Evolutionary conservation across 1,284 basidiomycete genomes (phyloP), one percentile per base, ranked within the genome.

Genomic region (Pascua sp.): DNA sequence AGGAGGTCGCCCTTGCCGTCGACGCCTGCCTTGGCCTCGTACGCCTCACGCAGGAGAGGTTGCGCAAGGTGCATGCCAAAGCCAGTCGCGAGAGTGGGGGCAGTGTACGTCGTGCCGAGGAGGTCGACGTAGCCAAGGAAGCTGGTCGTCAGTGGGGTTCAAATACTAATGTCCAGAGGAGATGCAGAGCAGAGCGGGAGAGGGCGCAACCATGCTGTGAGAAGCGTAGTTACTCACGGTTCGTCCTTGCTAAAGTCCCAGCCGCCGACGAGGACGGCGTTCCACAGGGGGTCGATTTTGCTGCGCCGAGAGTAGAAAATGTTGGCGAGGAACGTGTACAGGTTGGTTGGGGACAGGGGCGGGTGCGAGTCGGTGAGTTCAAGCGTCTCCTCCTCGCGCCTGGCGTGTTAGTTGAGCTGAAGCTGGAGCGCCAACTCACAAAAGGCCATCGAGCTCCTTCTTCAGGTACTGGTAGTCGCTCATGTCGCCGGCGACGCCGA

Each of bases 401-500:
- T 82, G 65, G 32, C 18, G 7, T 32, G 55, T 42, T 47, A 55
- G 57, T 42, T 47, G 13, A 18, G 8, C 8, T 32, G n/a, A 13
- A 15, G 4, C 10, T 8, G 13, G 11, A 5, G 5, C 2, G 8
- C 1, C n/a, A 36, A 68, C 75, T 63, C 52, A 76, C 74, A 78
- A 60, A 18, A 77, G 60, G 0, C 62, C 61, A 48, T 75, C 71
- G 39, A 63, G 83, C 59, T 87, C 72, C 61, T 83, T 83, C 72
- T 95, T 90, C 64, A 98, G 84, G 77, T 91, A 89, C 77, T 99
- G 96, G 80, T 92, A 98, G 79, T 99, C 96, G 69, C 89, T 90
- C 87, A 98, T 92, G 80, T 99, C 95, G 40, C 95, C 96, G 40
- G 90, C 86, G 2, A 91, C 95, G 15, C 91, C 96, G 64, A 98